These are phyloP conservation scores for Begonia peltatifolia DNA, from an alignment of 306 rosid genomes.

Conservation along the genomic window DNA sequence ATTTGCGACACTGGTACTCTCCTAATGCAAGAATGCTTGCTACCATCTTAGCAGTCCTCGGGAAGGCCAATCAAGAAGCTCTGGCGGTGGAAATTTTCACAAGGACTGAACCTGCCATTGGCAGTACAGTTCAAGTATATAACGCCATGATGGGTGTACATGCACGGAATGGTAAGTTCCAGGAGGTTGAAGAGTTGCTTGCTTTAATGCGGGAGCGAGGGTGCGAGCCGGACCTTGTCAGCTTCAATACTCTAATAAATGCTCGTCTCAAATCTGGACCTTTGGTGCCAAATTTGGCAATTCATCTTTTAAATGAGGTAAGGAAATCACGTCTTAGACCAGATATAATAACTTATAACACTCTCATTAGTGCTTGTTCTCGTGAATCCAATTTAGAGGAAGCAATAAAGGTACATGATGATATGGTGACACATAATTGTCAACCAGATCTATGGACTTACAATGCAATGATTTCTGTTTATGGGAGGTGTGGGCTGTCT, in stretches of 20 bases:
- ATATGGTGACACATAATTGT: constrained; percentile 53
- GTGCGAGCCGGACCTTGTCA: constrained; percentile 76
- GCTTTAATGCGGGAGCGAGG: constrained; percentile 60
- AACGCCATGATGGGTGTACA: constrained; percentile 94
- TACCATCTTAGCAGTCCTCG: constrained; percentile 66
- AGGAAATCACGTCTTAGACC: constrained; percentile 69
- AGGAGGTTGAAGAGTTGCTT: constrained; percentile 46
- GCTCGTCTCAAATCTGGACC: constrained; percentile 64
- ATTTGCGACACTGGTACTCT: constrained; percentile 71
- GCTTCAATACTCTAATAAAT: constrained; percentile 81
- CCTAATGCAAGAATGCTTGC: constrained; percentile 90
- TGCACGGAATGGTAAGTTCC: constrained; percentile 57
- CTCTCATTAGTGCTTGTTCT: constrained; percentile 83
- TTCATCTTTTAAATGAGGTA: constrained; percentile 58
- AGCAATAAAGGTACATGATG: constrained; percentile 41
- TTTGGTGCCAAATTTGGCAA: constrained; percentile 45
- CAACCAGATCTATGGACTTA: constrained; percentile 97
- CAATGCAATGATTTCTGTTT: constrained; percentile 90
- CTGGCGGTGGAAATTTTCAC: constrained; percentile 71
- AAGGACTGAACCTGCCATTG: constrained; percentile 36
- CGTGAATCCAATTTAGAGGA: constrained; percentile 75
- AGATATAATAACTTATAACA: constrained; percentile 75
- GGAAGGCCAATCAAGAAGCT: constrained; percentile 74
- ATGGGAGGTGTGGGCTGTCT: constrained; percentile 69
- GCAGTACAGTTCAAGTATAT: constrained; percentile 63